phyloP scores from a whole-genome alignment of 495 filamentous ascomycete genomes.

The Daldinia childiae region DNA sequence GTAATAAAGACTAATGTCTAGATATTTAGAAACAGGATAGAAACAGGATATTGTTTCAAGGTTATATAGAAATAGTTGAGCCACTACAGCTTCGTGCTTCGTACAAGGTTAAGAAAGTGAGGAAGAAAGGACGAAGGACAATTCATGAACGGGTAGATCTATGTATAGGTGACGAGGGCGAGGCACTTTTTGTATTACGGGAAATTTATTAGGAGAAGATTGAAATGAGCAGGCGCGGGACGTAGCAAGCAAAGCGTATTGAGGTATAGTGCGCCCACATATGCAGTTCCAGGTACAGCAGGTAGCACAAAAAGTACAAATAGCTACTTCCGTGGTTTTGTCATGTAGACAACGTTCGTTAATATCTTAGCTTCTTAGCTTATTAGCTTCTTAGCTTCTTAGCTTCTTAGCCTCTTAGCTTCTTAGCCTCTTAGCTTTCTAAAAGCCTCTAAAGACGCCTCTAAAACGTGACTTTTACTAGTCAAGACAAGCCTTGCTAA shows the following conservation, averaged over 20 bases:
- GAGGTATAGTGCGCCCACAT: slow-evolving; percentile 25
- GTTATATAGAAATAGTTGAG: slow-evolving; percentile 27
- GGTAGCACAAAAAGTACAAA: slow-evolving; percentile 26
- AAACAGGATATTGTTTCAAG: background rate
- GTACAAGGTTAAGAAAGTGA: background rate
- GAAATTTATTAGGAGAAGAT: slow-evolving; percentile 36
- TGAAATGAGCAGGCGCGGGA: slow-evolving; percentile 23
- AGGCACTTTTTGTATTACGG: slow-evolving; percentile 45
- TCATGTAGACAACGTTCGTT: background rate
- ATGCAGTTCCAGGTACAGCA: slow-evolving; percentile 32
- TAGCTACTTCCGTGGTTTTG: background rate
- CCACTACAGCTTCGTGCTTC: slow-evolving; percentile 21
- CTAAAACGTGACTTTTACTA: slow-evolving; percentile 34
- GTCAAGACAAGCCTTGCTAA: slow-evolving; percentile 24
- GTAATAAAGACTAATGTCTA: slow-evolving; percentile 22
- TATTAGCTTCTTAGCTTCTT: background rate
- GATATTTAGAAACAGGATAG: no score
- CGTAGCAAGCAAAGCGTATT: slow-evolving; percentile 8
- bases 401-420: no score
- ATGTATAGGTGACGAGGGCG: slow-evolving; percentile 30
- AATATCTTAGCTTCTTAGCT: no score
- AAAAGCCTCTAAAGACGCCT: slow-evolving; percentile 1
- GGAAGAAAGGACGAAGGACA: slow-evolving; percentile 33
- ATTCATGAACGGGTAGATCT: slow-evolving; percentile 5
- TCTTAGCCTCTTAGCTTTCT: background rate